Evolutionary conservation across 139 green algal species (phyloP).

Genomic region (Spirogloea muscicola): DNA sequence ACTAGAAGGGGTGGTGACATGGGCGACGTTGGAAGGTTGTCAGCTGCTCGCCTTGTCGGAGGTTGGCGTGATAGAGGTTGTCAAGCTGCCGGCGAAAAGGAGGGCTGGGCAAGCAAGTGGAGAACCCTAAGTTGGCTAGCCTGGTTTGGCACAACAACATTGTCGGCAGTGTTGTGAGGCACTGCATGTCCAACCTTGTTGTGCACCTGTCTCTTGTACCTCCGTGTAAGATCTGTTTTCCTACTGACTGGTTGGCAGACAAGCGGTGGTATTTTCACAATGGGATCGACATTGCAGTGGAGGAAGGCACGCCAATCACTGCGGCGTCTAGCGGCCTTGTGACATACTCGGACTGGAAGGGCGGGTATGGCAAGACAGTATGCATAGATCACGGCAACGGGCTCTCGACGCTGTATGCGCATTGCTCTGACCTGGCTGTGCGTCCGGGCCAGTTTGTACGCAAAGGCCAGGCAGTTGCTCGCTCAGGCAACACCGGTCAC

Average conservation of each 20-base stretch:
- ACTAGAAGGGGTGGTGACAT: too few species aligned
- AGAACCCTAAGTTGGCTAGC: too few species aligned
- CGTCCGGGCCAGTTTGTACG: constrained; percentile 22
- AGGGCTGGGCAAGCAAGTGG: too few species aligned
- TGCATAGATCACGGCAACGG: constrained; percentile 40
- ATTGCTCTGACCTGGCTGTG: constrained; percentile 25
- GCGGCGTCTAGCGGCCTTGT: constrained; percentile 12
- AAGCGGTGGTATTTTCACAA: constrained; percentile 35
- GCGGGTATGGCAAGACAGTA: constrained; percentile 45
- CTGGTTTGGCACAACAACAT: too few species aligned
- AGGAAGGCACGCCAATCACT: constrained; percentile 27
- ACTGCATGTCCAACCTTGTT: too few species aligned
- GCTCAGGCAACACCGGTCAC: constrained; percentile 34
- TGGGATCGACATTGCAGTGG: constrained; percentile 40
- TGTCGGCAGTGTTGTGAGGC: too few species aligned
- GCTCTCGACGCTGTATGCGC: constrained; percentile 40
- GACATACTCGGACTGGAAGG: constrained; percentile 33
- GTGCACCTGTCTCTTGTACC: too few species aligned
- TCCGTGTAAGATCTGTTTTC: not conserved
- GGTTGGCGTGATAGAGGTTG: too few species aligned
- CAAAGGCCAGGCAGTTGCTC: constrained; percentile 30
- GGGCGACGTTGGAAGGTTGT: too few species aligned
- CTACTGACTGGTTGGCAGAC: not conserved
- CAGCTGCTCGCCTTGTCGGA: too few species aligned
- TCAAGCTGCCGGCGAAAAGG: too few species aligned